Conservation (phyloP, 352 stramenopile species). For the Phytopythium ostracodes region DNA sequence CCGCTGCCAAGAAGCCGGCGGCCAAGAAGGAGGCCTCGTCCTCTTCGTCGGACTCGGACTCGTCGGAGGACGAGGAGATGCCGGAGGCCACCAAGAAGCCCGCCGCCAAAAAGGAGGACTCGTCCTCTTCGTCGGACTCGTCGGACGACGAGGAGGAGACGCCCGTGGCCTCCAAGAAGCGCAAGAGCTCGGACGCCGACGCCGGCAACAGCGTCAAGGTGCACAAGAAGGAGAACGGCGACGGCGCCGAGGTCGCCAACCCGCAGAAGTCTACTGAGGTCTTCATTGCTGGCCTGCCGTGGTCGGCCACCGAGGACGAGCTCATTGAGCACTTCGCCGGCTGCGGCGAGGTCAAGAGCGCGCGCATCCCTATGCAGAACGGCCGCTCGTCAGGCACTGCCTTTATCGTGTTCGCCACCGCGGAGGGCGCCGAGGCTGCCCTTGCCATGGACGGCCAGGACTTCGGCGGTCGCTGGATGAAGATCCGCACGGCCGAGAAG, state of each 20-base stretch:
- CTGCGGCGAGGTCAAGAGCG: slow-evolving; percentile 86
- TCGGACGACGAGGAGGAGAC: slow-evolving; percentile 69
- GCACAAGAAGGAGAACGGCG: slow-evolving; percentile 71
- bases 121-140: slow-evolving; percentile 29
- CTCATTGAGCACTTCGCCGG: slow-evolving; percentile 92
- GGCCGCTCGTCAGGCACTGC: slow-evolving; percentile 92
- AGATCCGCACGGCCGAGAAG: slow-evolving; percentile 88
- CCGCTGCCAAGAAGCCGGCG: slow-evolving; percentile 9
- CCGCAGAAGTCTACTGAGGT: slow-evolving; percentile 57
- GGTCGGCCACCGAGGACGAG: slow-evolving; percentile 92
- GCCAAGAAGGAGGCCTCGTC: slow-evolving; percentile 20
- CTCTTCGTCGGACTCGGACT: slow-evolving; percentile 13
- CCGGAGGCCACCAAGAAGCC: slow-evolving; percentile 50
- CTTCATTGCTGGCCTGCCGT: slow-evolving; percentile 95
- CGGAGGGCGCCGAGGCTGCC: slow-evolving; percentile 69
- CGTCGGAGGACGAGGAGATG: slow-evolving; percentile 33
- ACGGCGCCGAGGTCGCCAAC: slow-evolving; percentile 43
- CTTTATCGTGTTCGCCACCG: slow-evolving; percentile 91
- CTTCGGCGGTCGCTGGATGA: slow-evolving; percentile 95
- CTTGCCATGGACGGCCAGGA: slow-evolving; percentile 92
- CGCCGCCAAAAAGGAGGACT: slow-evolving; percentile 30
- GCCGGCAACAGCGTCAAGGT: slow-evolving; percentile 59
- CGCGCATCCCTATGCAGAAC: slow-evolving; percentile 88
- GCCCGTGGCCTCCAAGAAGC: slow-evolving; percentile 74
- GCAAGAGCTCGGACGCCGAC: slow-evolving; percentile 74